Percentiles rank a stretch among this genome's conserved stretches.
These are phyloP conservation scores for Eimeria acervulina DNA, from an alignment of 169 alveolate genomes.

Conservation along the genomic window DNA sequence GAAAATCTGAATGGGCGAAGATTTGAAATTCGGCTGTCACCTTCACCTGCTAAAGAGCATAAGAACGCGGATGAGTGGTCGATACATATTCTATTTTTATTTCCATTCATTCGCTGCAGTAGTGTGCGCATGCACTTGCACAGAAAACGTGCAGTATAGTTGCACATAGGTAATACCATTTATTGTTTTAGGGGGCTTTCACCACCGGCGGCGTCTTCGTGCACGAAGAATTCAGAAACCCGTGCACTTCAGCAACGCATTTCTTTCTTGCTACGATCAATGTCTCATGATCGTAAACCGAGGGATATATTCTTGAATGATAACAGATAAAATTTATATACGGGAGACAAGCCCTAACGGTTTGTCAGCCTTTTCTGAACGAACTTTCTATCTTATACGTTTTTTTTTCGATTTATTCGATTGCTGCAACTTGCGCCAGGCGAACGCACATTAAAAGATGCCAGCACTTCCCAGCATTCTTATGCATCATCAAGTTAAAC, in stretches of 20 bases:
- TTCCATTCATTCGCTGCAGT: neutral
- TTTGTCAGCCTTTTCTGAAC: neutral
- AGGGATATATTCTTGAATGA: neutral
- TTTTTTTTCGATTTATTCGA: neutral
- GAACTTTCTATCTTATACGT: neutral
- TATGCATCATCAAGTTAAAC: too few species aligned
- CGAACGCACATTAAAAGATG: neutral
- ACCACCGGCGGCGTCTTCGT: neutral
- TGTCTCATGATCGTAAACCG: neutral
- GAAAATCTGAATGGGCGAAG: neutral
- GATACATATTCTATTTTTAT: neutral
- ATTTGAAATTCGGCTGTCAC: neutral
- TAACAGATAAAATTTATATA: neutral
- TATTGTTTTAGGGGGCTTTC: neutral
- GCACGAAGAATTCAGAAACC: neutral
- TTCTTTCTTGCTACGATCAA: neutral
- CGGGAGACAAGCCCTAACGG: neutral
- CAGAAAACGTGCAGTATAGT: neutral
- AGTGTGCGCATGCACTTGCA: neutral
- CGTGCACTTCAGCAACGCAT: neutral
- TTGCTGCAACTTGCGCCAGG: neutral
- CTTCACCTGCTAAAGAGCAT: too few species aligned
- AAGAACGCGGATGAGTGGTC: neutral
- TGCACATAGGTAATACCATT: neutral
- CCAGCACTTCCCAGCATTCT: neutral